phyloP scores from a whole-genome alignment of 257 asterid genomes.

The Penstemon davidsonii region DNA sequence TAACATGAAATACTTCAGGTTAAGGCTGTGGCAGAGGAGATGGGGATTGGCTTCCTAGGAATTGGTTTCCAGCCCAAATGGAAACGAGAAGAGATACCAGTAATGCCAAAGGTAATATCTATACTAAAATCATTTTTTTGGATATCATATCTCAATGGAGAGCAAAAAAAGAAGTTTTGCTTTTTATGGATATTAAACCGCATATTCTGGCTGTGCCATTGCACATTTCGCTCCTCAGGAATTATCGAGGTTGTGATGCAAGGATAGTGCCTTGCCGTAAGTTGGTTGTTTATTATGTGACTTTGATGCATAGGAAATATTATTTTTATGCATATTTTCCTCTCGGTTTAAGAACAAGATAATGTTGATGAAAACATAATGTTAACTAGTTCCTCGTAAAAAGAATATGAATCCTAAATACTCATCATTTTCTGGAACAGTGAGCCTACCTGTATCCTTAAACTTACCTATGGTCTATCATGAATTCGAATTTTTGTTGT shows the following conservation, averaged over 20 bases:
- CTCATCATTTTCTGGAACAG: too few species aligned
- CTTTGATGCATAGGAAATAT: neutral
- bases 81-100: constrained; percentile 85
- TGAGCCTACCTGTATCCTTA: too few species aligned
- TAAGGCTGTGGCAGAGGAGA: constrained; percentile 96
- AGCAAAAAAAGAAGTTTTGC: constrained; percentile 14
- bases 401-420: too few species aligned
- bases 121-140: neutral
- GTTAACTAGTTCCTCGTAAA: neutral
- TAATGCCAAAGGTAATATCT: constrained; percentile 92
- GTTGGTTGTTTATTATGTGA: constrained; percentile 3
- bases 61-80: constrained; percentile 96
- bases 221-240: neutral
- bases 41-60: constrained; percentile 94
- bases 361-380: neutral
- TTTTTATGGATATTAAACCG: too few species aligned
- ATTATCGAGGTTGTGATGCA: neutral
- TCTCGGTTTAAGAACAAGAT: neutral
- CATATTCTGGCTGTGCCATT: neutral
- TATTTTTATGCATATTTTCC: constrained; percentile 7
- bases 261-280: neutral
- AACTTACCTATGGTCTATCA: neutral
- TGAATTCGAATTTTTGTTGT: neutral
- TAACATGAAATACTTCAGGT: constrained; percentile 51
- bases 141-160: constrained; percentile 8